Evolutionary conservation across 176 grass and related monocot species (phyloP).

Genomic region (Stipa capillata): DNA sequence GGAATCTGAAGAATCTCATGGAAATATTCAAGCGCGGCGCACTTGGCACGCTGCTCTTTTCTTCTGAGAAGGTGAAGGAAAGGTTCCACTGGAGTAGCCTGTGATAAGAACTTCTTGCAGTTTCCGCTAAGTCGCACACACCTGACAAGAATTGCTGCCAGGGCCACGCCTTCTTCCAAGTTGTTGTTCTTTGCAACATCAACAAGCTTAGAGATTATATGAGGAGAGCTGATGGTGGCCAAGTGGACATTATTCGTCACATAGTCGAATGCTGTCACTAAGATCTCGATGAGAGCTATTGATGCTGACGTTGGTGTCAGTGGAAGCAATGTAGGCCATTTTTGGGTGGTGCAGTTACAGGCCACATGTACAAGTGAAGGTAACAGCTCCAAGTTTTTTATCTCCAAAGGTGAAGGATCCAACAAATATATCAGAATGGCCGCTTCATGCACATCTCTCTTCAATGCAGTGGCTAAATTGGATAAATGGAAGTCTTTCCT

Average conservation of each 20-base stretch:
- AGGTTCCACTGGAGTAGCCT: conserved; percentile 87
- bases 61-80: conserved; percentile 87
- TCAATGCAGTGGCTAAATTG: conserved; percentile 73
- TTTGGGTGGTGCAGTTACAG: conserved; percentile 51
- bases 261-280: conserved; percentile 98
- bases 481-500: conserved; percentile 69
- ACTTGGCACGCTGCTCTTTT: conserved; percentile 55
- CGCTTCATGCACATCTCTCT: conserved; percentile 86
- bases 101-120: conserved; percentile 95
- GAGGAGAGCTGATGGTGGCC: conserved; percentile 71
- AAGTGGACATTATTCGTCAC: conserved; percentile 96
- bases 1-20: conserved; percentile 93
- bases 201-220: conserved; percentile 70
- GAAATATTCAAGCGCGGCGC: conserved; percentile 87
- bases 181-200: conserved; percentile 81
- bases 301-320: conserved; percentile 93
- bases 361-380: conserved; percentile 78
- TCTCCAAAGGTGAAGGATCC: conserved; percentile 82
- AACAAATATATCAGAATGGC: conserved; percentile 94
- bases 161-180: conserved; percentile 74
- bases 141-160: conserved; percentile 91
- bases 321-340: conserved; percentile 45
- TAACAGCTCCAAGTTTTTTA: conserved; percentile 77
- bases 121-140: conserved; percentile 74
- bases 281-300: conserved; percentile 90